Evolutionary conservation across 352 stramenopile species (phyloP).

Genomic region (Phytophthora ramorum): DNA sequence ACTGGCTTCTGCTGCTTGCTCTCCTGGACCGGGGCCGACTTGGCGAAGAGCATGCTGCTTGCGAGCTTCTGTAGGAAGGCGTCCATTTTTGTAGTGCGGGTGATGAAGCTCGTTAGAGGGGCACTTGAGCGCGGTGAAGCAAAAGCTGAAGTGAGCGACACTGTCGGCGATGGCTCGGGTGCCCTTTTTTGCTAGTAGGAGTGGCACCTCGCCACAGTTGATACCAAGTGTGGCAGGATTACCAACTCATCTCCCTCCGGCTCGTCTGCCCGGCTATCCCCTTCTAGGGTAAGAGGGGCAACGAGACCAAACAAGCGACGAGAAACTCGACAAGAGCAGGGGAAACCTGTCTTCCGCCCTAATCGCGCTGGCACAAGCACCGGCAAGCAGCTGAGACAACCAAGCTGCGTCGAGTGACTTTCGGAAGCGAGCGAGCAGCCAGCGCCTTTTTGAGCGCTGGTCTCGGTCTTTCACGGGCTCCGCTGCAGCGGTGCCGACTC

Average conservation of each 20-base stretch:
- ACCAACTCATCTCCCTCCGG: constrained; percentile 35
- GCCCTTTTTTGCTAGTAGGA: constrained; percentile 34
- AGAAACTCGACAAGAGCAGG: constrained; percentile 23
- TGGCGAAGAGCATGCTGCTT: constrained; percentile 42
- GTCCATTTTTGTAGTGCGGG: constrained; percentile 42
- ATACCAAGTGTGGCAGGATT: constrained; percentile 36
- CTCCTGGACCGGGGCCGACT: constrained; percentile 22
- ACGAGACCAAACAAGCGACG: constrained; percentile 18
- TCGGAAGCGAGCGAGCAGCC: too few species aligned
- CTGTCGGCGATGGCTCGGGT: not conserved
- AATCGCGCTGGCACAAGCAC: constrained; percentile 15
- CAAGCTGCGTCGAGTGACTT: not conserved
- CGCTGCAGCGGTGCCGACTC: not conserved
- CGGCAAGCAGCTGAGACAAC: constrained; percentile 21
- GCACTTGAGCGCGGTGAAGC: constrained; percentile 31
- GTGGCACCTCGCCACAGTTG: constrained; percentile 12
- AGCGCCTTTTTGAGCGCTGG: not conserved
- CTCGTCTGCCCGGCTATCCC: constrained; percentile 30
- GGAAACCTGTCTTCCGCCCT: constrained; percentile 17
- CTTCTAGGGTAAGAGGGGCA: constrained; percentile 16
- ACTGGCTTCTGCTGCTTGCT: constrained; percentile 38
- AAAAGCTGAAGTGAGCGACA: constrained; percentile 52
- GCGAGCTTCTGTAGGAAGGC: constrained; percentile 48
- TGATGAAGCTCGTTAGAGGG: not conserved
- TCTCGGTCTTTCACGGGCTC: not conserved